Evolutionary conservation across 1,139 yeast species (phyloP), one percentile per base, ranked within the genome.

Genomic region (Saccharomycopsis phalli): DNA sequence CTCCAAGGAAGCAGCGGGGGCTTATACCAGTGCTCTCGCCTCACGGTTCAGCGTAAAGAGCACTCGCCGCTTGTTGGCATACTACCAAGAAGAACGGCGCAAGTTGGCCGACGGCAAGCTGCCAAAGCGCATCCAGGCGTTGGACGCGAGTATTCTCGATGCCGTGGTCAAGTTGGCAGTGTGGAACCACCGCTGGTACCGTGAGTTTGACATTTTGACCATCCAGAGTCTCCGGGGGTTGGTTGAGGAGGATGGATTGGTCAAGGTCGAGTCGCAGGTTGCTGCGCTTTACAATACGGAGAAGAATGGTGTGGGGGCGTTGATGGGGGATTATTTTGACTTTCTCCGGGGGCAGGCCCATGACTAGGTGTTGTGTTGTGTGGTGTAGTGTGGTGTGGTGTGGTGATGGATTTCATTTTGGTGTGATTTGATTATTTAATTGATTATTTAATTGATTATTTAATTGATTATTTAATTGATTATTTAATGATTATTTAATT

Each of bases 141-240:
- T 77, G 43, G 76, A 78, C 54, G 76, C 72, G 41, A 68, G 70
- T 48, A 75, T 83, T 17, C 65, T 87, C 50, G 91, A 81, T 47
- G 65, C 82, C 31, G 64, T 79, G 46, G 84, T 87, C 37, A 81
- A 81, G 52, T 65, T 91, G 44, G 65, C 81, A 28, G 94, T 94
- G 17, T 91, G 97, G 96, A 83, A 87, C 56, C 97, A 87, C 60
- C 76, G 98, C 56, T 93, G 98, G 98, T 93, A 91, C 61, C 74
- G 78, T 49, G 95, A 88, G 51, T 88, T 87, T 53, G 79, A 94
- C 7, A 84, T 93, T 21, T 66, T 68, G 36, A 65, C 86, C 43
- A 57, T 79, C 17, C 59, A 63, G 26, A 66, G 76, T 1, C 61
- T 87, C 44, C 65, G 74, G 31, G 74, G 69, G 41, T 65, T 84